These are phyloP conservation scores for Fusarium circinatum DNA, from an alignment of 2,329 filamentous ascomycete genomes.

Conservation along the genomic window DNA sequence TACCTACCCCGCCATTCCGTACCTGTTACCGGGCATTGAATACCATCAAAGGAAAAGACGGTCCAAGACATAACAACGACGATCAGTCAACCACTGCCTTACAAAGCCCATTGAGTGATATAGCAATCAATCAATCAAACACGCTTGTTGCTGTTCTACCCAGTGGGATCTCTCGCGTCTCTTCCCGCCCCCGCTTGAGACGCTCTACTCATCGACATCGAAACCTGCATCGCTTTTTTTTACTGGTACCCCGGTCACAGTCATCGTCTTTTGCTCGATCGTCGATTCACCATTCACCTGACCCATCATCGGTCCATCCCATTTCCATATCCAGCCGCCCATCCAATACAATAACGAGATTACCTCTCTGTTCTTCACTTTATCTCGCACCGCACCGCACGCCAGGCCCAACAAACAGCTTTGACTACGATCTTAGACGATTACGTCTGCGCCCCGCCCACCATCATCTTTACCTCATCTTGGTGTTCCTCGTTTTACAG, in stretches of 20 bases:
- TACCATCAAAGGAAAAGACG: conserved; percentile 24
- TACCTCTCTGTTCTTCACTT: conserved; percentile 26
- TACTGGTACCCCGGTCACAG: conserved; percentile 26
- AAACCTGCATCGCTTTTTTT: conserved; percentile 35
- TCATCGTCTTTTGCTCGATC: conserved; percentile 36
- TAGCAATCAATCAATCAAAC: background rate
- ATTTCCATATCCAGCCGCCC: conserved; percentile 30
- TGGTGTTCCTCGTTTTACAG: conserved; percentile 26
- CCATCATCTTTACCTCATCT: conserved; percentile 23
- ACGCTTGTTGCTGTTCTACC: background rate
- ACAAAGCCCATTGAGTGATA: conserved; percentile 6
- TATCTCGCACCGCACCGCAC: conserved; percentile 23
- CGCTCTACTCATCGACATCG: conserved; percentile 25
- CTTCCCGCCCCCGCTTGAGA: conserved; percentile 22
- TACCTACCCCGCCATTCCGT: conserved; percentile 25
- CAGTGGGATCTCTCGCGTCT: conserved; percentile 14
- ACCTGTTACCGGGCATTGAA: conserved; percentile 7
- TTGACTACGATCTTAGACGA: conserved; percentile 25
- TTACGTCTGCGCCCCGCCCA: conserved; percentile 33
- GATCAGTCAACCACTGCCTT: background rate
- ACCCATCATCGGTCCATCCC: conserved; percentile 40
- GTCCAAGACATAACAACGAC: conserved; percentile 16
- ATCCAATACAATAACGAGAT: conserved; percentile 29
- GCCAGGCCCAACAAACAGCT: conserved; percentile 19
- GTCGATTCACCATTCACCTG: conserved; percentile 40